Conservation (phyloP, 768 basidiomycete species). For the Pleurotus tuoliensis region DNA sequence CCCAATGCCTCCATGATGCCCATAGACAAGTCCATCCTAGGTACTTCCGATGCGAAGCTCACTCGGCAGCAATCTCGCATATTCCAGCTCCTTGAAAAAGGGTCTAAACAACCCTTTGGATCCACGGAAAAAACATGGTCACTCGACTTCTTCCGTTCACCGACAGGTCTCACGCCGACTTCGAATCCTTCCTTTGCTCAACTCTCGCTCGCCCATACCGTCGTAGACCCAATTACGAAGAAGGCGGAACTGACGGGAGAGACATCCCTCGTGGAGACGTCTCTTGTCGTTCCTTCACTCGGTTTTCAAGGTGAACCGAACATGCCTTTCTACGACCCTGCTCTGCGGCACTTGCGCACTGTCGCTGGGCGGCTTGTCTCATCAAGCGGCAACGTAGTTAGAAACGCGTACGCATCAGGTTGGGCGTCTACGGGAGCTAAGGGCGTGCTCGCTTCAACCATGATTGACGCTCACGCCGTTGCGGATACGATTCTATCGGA, state of each 20-base stretch:
- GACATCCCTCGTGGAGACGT: conserved; percentile 52
- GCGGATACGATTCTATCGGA: conserved; percentile 71
- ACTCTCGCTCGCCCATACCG: conserved; percentile 60
- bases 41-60: conserved; percentile 20
- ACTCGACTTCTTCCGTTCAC: conserved; percentile 78
- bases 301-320: conserved; percentile 77
- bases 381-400: conserved; percentile 30
- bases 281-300: conserved; percentile 81
- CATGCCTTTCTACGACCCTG: conserved; percentile 55
- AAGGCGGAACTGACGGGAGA: conserved; percentile 55
- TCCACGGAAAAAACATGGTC: conserved; percentile 69
- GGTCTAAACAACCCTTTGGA: conserved; percentile 48
- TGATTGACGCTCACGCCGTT: conserved; percentile 86
- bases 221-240: conserved; percentile 42
- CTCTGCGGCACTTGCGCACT: conserved; percentile 53
- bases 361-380: conserved; percentile 45
- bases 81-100: conserved; percentile 62
- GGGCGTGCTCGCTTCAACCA: conserved; percentile 88
- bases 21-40: conserved; percentile 44
- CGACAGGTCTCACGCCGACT: conserved; percentile 38
- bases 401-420: conserved; percentile 84
- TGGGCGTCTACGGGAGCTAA: conserved; percentile 92
- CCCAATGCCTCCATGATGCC: conserved; percentile 67
- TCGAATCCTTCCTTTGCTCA: conserved; percentile 19
- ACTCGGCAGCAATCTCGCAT: conserved; percentile 66